phyloP scores from a whole-genome alignment of 2,329 filamentous ascomycete species.

The Plenodomus tracheiphilus region DNA sequence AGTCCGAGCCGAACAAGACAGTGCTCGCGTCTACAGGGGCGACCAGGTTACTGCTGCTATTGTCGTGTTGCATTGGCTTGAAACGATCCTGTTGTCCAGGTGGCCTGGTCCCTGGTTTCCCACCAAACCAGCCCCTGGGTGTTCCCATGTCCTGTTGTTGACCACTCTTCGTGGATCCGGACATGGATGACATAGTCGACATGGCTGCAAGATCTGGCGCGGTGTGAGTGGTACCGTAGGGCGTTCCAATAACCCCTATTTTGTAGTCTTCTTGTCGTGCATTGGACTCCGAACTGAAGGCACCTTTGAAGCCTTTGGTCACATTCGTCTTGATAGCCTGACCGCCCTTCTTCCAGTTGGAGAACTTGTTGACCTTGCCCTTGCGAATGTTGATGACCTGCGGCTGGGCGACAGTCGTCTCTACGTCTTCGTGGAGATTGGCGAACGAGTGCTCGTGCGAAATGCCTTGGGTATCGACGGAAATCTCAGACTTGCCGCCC shows the following conservation, averaged over 20 bases:
- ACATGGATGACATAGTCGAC: slow-evolving; percentile 2
- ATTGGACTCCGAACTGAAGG: slow-evolving; percentile 66
- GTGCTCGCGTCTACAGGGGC: slow-evolving; percentile 31
- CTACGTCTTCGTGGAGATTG: slow-evolving; percentile 61
- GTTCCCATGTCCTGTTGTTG: slow-evolving; percentile 25
- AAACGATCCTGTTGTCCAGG: slow-evolving; percentile 25
- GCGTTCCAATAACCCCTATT: slow-evolving; percentile 54
- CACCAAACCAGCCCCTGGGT: slow-evolving; percentile 40
- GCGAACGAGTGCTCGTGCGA: slow-evolving; percentile 45
- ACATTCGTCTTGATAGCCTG: slow-evolving; percentile 94
- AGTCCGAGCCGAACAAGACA: slow-evolving; percentile 86
- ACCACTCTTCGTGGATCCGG: slow-evolving; percentile 33
- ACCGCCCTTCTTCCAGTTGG: slow-evolving; percentile 97
- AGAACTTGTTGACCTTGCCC: slow-evolving; percentile 92
- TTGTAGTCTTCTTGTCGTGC: slow-evolving; percentile 56
- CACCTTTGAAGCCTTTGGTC: slow-evolving; percentile 89
- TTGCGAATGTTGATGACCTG: slow-evolving; percentile 95
- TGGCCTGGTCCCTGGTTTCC: slow-evolving; percentile 23
- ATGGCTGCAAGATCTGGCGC: slow-evolving; percentile 41
- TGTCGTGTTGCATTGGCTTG: slow-evolving; percentile 45
- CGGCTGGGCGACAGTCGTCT: slow-evolving; percentile 69
- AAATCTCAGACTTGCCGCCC: slow-evolving; percentile 44
- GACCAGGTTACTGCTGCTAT: slow-evolving; percentile 49
- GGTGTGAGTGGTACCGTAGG: slow-evolving; percentile 42
- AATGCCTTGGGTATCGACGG: slow-evolving; percentile 47